Base-by-base conservation (phyloP, 2,329 filamentous ascomycete genomes). In the Trichoderma citrinoviride region DNA sequence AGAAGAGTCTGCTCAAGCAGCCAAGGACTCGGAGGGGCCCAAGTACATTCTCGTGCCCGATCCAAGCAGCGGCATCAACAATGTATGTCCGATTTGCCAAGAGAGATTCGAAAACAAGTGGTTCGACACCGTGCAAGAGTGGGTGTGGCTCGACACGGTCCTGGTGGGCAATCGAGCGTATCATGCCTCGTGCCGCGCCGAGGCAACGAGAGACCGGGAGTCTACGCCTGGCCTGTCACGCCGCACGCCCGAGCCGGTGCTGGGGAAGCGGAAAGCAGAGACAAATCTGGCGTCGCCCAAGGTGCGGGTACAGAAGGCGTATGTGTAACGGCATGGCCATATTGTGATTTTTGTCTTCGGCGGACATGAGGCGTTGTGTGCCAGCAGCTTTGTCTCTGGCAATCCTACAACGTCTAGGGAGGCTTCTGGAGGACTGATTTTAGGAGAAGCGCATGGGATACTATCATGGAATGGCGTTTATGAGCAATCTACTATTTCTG, bases 31-130 rank as follows among this genome's bases (percentile, higher is more conserved):
- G 1, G 74, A 74, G 64, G 75, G 69, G 64, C 82, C 87, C 65
- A 85, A 88, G 70, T 97, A 91, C 74, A 90, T 99, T 14, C 87
- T 88, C 2, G 93, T 95, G 1, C 95, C 94, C 0, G 90, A 93
- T 57, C 90, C 94, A 69, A 85, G 87, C 19, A 84, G 86, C 27
- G 83, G 90, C 27, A 86, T 89, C 65, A 93, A 92, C 73, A 90
- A 87, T 17, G 85, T 90, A 1, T 99, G 95, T 73, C 92, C 93
- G 2, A 96, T 99, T 70, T 98, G 95, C 76, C 93, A 97, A 76
- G 95, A 99, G 75, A 90, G 90, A 69, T 98, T 99, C 71, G 90
- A 96, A 78, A 92, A 91, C 69, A 90, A 90, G 69, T 98, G 93
- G 90, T 88, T 94, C 7, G 92, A 96, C 71, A 92, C 96, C 68